Evolutionary conservation across 768 basidiomycete genomes (phyloP).

Genomic region (Holtermannia corniformis): DNA sequence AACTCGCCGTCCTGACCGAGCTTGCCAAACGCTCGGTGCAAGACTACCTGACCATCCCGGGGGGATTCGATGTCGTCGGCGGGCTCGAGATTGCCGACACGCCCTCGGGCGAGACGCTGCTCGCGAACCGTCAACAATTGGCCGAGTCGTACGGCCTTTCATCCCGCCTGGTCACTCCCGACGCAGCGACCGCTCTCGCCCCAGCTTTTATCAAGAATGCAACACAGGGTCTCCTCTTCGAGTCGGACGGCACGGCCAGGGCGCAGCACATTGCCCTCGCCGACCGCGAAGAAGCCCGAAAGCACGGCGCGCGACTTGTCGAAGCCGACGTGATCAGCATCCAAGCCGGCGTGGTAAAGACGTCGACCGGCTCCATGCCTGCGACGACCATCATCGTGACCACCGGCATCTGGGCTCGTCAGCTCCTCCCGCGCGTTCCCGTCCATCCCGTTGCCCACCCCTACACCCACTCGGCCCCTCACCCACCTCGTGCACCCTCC

Average conservation of each 20-base stretch:
- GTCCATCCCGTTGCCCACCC: slow-evolving; percentile 12
- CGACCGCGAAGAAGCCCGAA: background rate
- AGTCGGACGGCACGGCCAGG: slow-evolving; percentile 10
- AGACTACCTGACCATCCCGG: slow-evolving; percentile 1
- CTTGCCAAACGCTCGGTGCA: slow-evolving; percentile 7
- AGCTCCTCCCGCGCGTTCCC: slow-evolving; percentile 4
- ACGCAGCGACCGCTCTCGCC: slow-evolving; percentile 2
- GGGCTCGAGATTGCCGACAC: slow-evolving; percentile 4
- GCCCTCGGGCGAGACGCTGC: background rate
- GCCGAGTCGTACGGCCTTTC: background rate
- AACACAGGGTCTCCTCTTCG: slow-evolving; percentile 4
- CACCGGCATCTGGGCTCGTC: slow-evolving; percentile 12
- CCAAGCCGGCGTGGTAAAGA: background rate
- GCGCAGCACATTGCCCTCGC: slow-evolving; percentile 1
- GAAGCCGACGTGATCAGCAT: background rate
- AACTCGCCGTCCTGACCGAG: slow-evolving; percentile 6
- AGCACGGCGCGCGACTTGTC: slow-evolving; percentile 2
- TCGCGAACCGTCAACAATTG: background rate
- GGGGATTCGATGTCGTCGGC: slow-evolving; percentile 8
- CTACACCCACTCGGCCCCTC: slow-evolving; percentile 7
- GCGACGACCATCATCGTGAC: slow-evolving; percentile 1
- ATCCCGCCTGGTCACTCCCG: background rate
- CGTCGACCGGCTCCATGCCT: slow-evolving; percentile 2
- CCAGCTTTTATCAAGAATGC: slow-evolving; percentile 4
- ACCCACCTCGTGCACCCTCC: background rate